Evolutionary conservation across 805 yeast genomes (phyloP), one percentile per base, ranked within the genome.

Genomic region (Nakazawaea wyomingensis): DNA sequence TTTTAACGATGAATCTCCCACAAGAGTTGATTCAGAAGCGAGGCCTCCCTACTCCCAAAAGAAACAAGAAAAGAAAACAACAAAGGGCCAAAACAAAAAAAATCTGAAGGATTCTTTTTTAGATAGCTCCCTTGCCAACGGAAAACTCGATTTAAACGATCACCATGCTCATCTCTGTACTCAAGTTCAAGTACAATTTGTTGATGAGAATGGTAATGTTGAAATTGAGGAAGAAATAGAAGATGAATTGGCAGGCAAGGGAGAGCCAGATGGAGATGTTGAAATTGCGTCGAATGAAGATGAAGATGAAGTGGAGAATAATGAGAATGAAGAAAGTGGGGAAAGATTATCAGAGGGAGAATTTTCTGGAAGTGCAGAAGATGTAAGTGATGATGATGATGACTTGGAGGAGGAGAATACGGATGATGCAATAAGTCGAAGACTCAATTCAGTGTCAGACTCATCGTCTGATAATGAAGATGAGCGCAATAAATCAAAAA

Each of bases 41-140:
- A 44, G 47, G 47, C 47, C 24, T 39, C 35, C 35, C 41, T 38
- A 30, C 41, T 37, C 42, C 47, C 43, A 28, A 44, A 28, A 34
- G 13, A 20, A 29, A 22, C 13, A 34, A 33, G 19, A 30, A 38
- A 35, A 29, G 28, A 34, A 33, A 20, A 31, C 35, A 27, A 29
- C 20, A 29, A 6, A 37, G 17, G 28, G 4, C 24, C 24, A 21
- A 28, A 24, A 18, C 34, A 16, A 34, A 20, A 27, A 38, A 38
- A 17, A 28, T 27, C 16, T 34, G 32, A 22, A 29, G 9, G 34
- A 37, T 34, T 26, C 47, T 44, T 39, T 39, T 35, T 37, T 38
- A 38, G 37, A 29, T 34, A 29, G 39, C 14, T 39, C 47, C 47
- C 47, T 39, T 39, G 45, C 41, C 30, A 36, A 9, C 14, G 41